These are phyloP conservation scores for Rutstroemia sp. DNA, from an alignment of 2,329 filamentous ascomycete species.

Conservation along the genomic window DNA sequence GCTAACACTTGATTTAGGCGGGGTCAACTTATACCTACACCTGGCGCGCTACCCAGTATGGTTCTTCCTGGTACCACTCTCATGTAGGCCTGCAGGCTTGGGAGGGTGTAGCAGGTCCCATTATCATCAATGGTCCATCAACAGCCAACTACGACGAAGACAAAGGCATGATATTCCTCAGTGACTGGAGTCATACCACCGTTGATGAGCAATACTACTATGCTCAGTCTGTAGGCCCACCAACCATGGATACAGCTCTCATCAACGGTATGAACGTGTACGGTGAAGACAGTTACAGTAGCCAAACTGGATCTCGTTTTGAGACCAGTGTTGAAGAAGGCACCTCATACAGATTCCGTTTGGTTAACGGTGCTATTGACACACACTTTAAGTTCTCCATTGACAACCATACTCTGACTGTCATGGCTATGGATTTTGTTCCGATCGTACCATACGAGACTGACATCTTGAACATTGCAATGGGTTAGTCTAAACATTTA, in stretches of 20 bases:
- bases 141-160: constrained; percentile 54
- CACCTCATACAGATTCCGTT: constrained; percentile 36
- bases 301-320: constrained; percentile 12
- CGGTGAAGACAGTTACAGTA: constrained; percentile 8
- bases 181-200: constrained; percentile 27
- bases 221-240: constrained; percentile 17
- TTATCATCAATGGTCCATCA: constrained; percentile 54
- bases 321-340: constrained; percentile 32
- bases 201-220: constrained; percentile 16
- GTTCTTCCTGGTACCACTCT: constrained; percentile 53
- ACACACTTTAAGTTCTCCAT: constrained; percentile 38
- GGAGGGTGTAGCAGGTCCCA: constrained; percentile 51
- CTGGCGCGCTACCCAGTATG: constrained; percentile 26
- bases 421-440: constrained; percentile 55
- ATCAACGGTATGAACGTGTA: constrained; percentile 20
- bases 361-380: constrained; percentile 38
- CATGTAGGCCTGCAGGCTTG: constrained; percentile 43
- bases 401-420: constrained; percentile 47
- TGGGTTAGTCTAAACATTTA: constrained; percentile 29
- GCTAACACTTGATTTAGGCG: not conserved
- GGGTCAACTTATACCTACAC: constrained; percentile 14
- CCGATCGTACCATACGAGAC: constrained; percentile 14
- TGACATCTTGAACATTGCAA: constrained; percentile 47
- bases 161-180: constrained; percentile 41
- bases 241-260: constrained; percentile 26